Percentiles rank a stretch among this genome's conserved stretches.
Conservation (phyloP, 2,329 filamentous ascomycete species). For the Penicillium polonicum region DNA sequence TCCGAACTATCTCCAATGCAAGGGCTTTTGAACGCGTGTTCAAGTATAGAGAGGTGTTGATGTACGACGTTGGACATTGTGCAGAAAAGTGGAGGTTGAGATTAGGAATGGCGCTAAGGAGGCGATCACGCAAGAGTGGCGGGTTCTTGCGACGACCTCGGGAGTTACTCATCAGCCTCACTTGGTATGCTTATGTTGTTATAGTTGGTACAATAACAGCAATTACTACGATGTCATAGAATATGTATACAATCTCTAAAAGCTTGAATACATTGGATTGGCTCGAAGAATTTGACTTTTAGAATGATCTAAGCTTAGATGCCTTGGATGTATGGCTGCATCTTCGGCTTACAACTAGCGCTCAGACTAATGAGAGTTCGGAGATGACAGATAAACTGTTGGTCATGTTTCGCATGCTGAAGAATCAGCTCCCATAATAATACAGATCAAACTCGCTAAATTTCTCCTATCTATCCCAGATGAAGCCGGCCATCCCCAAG, state of each 20-base stretch:
- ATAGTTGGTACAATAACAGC: neutral
- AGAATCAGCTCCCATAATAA: conserved; percentile 17
- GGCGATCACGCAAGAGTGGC: conserved; percentile 33
- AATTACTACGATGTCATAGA: neutral
- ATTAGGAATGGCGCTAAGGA: conserved; percentile 23
- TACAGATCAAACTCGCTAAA: conserved; percentile 19
- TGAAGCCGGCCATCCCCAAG: conserved; percentile 29
- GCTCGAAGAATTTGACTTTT: neutral
- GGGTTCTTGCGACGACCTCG: conserved; percentile 16
- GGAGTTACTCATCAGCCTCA: conserved; percentile 1
- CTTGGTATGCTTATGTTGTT: neutral
- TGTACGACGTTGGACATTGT: neutral
- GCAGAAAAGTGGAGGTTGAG: conserved; percentile 18
- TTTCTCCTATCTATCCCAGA: conserved; percentile 11
- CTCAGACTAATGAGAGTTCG: neutral
- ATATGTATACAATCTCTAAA: neutral
- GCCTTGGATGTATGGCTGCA: no score
- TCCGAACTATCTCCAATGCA: neutral
- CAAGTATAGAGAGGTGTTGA: neutral
- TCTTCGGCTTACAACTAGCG: neutral
- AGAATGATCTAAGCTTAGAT: neutral
- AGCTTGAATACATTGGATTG: neutral
- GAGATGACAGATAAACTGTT: neutral
- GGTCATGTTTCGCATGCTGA: conserved; percentile 13
- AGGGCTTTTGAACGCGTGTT: neutral